Conservation (phyloP, 257 asterid species). For the Vinca minor region DNA sequence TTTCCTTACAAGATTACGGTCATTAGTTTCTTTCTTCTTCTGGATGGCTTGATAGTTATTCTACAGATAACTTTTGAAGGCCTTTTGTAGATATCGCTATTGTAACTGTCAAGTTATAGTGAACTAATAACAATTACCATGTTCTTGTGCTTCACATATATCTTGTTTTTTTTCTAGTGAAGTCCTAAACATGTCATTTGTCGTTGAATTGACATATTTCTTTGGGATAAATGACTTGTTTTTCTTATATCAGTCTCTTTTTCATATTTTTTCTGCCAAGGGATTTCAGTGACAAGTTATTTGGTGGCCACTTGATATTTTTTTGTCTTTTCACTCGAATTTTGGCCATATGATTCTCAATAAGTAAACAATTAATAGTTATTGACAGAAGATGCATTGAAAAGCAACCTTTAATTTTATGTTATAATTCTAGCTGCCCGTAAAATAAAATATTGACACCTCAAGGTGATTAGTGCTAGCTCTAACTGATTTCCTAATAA, state of each 20-base stretch:
- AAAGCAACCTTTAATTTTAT: too few species aligned
- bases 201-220: neutral
- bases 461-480: neutral
- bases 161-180: too few species aligned
- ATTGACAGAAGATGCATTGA: neutral
- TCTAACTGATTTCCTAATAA: neutral
- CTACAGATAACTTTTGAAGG: neutral
- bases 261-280: neutral
- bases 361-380: neutral
- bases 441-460: neutral
- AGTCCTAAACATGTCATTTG: neutral
- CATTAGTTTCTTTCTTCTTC: neutral
- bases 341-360: neutral
- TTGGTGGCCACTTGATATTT: neutral
- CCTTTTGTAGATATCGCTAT: neutral
- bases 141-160: neutral
- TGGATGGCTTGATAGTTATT: too few species aligned
- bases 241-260: neutral
- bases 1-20: neutral
- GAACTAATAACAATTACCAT: neutral
- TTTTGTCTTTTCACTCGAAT: neutral
- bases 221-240: too few species aligned
- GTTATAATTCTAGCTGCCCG: neutral
- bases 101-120: neutral
- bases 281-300: neutral